Conservation (phyloP, 768 basidiomycete genomes). For the Mycena crocata region DNA sequence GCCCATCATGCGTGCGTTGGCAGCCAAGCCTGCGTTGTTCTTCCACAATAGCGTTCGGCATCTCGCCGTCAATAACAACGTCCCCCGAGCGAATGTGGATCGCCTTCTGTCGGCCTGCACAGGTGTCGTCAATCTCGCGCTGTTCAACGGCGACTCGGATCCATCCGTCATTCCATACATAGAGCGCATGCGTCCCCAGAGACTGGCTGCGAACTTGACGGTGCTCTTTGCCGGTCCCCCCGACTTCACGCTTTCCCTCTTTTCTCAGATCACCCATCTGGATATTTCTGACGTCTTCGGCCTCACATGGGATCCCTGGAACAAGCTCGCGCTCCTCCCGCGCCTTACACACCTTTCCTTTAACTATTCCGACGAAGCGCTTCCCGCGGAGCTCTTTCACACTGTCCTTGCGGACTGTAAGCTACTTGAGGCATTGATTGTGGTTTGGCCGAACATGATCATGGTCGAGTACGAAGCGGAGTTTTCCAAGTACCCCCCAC, state of each 20-base stretch:
- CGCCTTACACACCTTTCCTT: conserved; percentile 4
- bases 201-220: neutral
- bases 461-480: neutral
- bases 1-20: neutral
- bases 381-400: neutral
- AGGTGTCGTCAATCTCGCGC: neutral
- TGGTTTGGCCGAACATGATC: neutral
- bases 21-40: neutral
- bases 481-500: neutral
- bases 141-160: conserved; percentile 2
- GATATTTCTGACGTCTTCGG: neutral
- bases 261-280: conserved; percentile 2
- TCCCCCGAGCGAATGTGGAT: neutral
- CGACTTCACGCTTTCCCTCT: neutral
- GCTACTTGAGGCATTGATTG: neutral
- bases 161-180: neutral
- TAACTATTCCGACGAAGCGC: neutral
- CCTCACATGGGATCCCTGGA: neutral
- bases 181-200: neutral
- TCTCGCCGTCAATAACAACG: conserved; percentile 3
- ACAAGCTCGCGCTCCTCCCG: neutral
- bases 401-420: neutral
- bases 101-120: neutral
- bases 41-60: neutral
- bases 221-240: neutral